Evolutionary conservation across 345 rosid species (phyloP).

Genomic region (Ceriops decandra): DNA sequence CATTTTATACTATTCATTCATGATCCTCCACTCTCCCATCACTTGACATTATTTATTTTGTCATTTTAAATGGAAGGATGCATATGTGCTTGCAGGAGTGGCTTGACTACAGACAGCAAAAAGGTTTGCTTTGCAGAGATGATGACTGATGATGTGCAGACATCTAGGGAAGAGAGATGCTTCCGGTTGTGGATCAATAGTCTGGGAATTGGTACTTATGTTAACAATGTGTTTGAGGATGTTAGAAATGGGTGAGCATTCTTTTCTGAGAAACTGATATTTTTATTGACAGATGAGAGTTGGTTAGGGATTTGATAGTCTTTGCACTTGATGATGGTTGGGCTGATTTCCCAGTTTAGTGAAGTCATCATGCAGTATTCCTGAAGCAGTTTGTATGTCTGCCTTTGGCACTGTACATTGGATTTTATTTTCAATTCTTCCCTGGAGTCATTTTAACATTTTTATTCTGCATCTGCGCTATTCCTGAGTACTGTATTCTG

Average conservation of each 20-base stretch:
- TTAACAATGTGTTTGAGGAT: conserved; percentile 87
- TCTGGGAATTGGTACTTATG: conserved; percentile 68
- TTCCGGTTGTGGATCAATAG: conserved; percentile 92
- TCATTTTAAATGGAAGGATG: conserved; percentile 8
- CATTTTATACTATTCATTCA: neutral
- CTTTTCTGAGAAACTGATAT: conserved; percentile 3
- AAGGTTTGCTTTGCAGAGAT: conserved; percentile 79
- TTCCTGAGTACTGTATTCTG: too few relatives aligned
- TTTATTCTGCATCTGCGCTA: too few relatives aligned
- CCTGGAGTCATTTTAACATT: too few relatives aligned
- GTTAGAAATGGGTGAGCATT: conserved; percentile 73
- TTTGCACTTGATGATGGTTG: too few relatives aligned
- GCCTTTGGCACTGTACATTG: too few relatives aligned
- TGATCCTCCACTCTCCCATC: neutral
- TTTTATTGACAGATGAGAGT: neutral
- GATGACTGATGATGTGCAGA: conserved; percentile 81
- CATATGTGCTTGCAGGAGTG: conserved; percentile 59
- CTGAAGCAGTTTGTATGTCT: too few relatives aligned
- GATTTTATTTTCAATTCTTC: too few relatives aligned
- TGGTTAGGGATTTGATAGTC: too few relatives aligned
- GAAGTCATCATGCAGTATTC: too few relatives aligned
- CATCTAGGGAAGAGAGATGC: conserved; percentile 88
- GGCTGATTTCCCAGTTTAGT: too few relatives aligned
- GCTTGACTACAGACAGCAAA: conserved; percentile 63
- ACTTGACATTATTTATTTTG: neutral